Evolutionary conservation across 2,329 filamentous ascomycete species (phyloP).

Genomic region (Ophiostoma triangulosporum): DNA sequence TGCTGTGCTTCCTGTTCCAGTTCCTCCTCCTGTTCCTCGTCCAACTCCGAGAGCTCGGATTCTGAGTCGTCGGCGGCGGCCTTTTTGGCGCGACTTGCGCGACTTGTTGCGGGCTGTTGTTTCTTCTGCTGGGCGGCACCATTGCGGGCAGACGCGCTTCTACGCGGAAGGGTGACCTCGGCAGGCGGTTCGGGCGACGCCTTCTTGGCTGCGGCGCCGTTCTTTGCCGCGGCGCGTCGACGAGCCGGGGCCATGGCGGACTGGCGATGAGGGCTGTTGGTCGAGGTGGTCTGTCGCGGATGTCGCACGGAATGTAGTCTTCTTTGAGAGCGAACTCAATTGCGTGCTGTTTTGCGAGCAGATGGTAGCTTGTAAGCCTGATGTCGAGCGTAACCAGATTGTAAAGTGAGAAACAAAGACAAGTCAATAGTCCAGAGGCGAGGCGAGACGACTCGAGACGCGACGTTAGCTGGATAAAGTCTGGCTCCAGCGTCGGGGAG

Average conservation of each 20-base stretch:
- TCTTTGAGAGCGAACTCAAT: not conserved
- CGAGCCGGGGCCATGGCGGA: constrained; percentile 12
- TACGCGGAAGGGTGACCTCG: constrained; percentile 8
- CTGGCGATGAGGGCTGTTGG: not conserved
- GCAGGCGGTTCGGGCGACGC: not conserved
- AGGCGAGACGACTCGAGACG: not conserved
- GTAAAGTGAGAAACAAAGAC: too few species aligned
- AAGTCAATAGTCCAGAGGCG: too few species aligned
- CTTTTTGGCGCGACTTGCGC: not conserved
- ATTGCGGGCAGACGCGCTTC: not conserved
- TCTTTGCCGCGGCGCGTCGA: constrained; percentile 13
- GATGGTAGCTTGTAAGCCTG: not conserved
- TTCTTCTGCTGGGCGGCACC: constrained; percentile 5
- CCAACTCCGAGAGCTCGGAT: constrained; percentile 10
- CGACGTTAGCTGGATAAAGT: constrained; percentile 1
- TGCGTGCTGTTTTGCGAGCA: not conserved
- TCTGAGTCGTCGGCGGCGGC: constrained; percentile 2
- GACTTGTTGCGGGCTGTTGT: not conserved
- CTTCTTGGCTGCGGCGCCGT: constrained; percentile 8
- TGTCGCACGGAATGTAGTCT: not conserved
- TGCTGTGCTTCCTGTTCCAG: constrained; percentile 1
- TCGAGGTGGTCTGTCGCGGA: not conserved
- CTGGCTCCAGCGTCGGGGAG: not conserved
- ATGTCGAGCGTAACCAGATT: not conserved
- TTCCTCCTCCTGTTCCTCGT: constrained; percentile 4